Evolutionary conservation across 2,329 filamentous ascomycete genomes (phyloP).

Genomic region (Penicillium olsonii): DNA sequence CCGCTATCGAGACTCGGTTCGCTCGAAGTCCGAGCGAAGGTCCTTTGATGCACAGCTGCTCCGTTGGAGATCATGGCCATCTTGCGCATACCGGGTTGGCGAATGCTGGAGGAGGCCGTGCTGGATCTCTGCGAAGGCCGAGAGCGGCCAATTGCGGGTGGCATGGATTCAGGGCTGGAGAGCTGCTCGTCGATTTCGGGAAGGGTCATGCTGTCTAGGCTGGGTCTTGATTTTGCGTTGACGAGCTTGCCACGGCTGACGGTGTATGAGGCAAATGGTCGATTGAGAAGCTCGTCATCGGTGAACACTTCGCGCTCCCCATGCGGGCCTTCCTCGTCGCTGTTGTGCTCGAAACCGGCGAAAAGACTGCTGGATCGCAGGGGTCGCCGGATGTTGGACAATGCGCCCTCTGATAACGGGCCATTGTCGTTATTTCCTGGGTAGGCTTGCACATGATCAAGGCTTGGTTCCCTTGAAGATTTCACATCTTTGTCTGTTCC

Average conservation of each 20-base stretch:
- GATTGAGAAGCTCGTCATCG: constrained; percentile 48
- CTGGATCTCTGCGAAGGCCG: constrained; percentile 37
- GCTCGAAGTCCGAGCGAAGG: constrained; percentile 56
- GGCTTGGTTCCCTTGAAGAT: constrained; percentile 20
- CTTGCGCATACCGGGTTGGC: constrained; percentile 69
- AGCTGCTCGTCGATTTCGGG: constrained; percentile 43
- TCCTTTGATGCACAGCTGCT: constrained; percentile 67
- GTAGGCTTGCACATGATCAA: constrained; percentile 64
- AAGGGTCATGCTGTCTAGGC: constrained; percentile 35
- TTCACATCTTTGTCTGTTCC: constrained; percentile 42
- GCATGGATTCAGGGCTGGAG: constrained; percentile 30
- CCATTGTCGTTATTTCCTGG: constrained; percentile 81
- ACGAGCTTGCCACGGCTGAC: constrained; percentile 46
- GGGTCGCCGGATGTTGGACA: constrained; percentile 65
- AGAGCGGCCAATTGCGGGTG: constrained; percentile 24
- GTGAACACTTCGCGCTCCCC: constrained; percentile 39
- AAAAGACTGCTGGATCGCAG: constrained; percentile 83
- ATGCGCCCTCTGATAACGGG: constrained; percentile 62
- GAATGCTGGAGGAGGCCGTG: constrained; percentile 38
- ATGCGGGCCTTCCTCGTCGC: constrained; percentile 47
- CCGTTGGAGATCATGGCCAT: constrained; percentile 79
- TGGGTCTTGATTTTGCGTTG: constrained; percentile 33
- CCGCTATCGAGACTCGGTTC: constrained; percentile 46
- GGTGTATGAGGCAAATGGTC: constrained; percentile 47
- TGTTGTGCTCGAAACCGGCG: constrained; percentile 75